Base-by-base conservation (phyloP, 768 basidiomycete species). In the Suillus discolor region DNA sequence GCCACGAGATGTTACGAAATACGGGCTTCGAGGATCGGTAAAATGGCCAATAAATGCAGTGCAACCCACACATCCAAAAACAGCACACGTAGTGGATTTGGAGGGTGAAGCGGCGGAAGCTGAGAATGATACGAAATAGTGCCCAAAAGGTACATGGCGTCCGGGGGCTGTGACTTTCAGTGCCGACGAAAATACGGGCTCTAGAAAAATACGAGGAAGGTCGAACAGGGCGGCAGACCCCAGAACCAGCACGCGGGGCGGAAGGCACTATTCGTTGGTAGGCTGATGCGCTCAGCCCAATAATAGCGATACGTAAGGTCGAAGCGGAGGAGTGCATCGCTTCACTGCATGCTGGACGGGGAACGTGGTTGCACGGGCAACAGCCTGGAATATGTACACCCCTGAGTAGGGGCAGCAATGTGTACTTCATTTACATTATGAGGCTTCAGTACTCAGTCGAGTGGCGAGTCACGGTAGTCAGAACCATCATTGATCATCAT, bases 111-210 rank as follows among this genome's bases (percentile, higher is more conserved):
- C 36, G 62, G 31, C n/a, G 20, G 62, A 59, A 63, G 41, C 38
- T 61, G 1, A 23, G 31, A 38, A 38, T 9, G 28, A 28, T 41
- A 16, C 23, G 23, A 20, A 39, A 63, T 16, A 23, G 6, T 54
- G 61, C 62, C 41, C 57, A 20, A 41, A 42, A 61, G n/a, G 62
- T 42, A 49, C 57, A 63, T 23, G 12, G 39, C 44, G 53, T 64
- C 62, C 63, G 65, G 23, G 62, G 72, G 74, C 74, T 72, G 67
- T 75, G 74, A n/a, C 20, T 4, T 45, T 69, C 68, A 71, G 67
- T 57, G 72, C 72, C 62, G 36, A 31, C 16, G 34, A 13, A 39
- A 9, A 39, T 25, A 28, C 31, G 55, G 38, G 38, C 7, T 13
- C 39, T 60, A 28, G 18, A 28, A 60, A 41, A 28, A 25, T 6